Evolutionary conservation across 1,284 basidiomycete genomes (phyloP), one percentile per base, ranked within the genome.

Genomic region (Austropuccinia psidii): DNA sequence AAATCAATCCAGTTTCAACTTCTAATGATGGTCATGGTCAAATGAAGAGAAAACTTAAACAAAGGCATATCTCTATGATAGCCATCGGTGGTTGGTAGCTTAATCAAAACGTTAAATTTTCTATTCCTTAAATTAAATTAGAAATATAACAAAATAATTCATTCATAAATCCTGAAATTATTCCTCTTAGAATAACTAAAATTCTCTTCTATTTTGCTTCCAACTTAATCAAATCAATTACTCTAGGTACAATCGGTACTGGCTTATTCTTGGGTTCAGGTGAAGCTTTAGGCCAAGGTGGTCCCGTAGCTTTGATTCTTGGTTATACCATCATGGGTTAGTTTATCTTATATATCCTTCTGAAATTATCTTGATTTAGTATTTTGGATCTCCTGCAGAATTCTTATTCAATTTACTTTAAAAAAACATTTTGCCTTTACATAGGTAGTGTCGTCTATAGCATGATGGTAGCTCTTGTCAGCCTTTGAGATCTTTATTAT

Each of bases 1-100:
- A n/a, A n/a, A n/a, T n/a, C 4, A 50, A 17, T 27, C 17, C 9
- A 17, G 27, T 19, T 24, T n/a, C 29, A 39, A 37, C 58, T 61
- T 1, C 33, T 24, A 21, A 66, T 52, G 33, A 39, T 27, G 50
- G 19, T 29, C 39, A 47, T 29, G 54, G 54, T 21, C 47, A 58
- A 4, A 52, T 58, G n/a, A 39, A 58, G 21, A 57, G 66, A 43
- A 24, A 17, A 21, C 54, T 69, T 21, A 47, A 39, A 17, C 37
- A 35, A 57, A 24, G 66, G 17, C 66, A 69, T 58, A 41, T 69
- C 31, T 58, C 54, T 45, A 69, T 69, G 66, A 69, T 69, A 31
- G 66, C 66, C 2, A 69, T 69, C 35, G 66, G 66, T 39, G 66
- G 66, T 69, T 24, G 24, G 50, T 69, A 33, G 15, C 15, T 43